phyloP scores from a whole-genome alignment of 75 land plant species.

The Cunninghamia lanceolata region DNA sequence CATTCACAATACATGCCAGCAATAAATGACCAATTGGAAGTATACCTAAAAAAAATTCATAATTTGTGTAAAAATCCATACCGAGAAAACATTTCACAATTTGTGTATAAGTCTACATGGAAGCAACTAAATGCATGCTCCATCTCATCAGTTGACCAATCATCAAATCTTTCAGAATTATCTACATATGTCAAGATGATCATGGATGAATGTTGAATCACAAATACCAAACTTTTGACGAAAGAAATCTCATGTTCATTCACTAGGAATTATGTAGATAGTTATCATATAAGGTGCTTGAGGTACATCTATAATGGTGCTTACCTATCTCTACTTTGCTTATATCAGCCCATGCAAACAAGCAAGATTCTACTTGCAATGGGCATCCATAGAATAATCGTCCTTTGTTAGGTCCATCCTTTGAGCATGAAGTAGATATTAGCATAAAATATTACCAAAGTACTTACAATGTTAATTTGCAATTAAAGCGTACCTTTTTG shows the following conservation, averaged over 20 bases:
- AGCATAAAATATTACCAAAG: not conserved
- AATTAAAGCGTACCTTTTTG: conserved; percentile 11
- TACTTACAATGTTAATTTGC: not conserved
- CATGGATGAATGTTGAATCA: not conserved
- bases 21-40: not conserved
- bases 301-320: not conserved
- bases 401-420: conserved; percentile 25
- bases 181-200: not conserved
- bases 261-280: not conserved
- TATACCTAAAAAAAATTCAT: conserved; percentile 7
- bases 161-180: conserved; percentile 3
- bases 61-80: conserved; percentile 13
- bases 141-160: conserved; percentile 17
- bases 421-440: not conserved
- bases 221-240: not conserved
- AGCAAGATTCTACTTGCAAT: conserved; percentile 14
- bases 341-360: conserved; percentile 18
- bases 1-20: not conserved
- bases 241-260: not conserved
- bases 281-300: not conserved
- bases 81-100: conserved; percentile 20
- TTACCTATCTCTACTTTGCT: not conserved
- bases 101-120: conserved; percentile 18
- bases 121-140: conserved; percentile 20
- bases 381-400: conserved; percentile 21